Conservation (phyloP, 2,329 filamentous ascomycete species). For the Ambrosiella beaveri region DNA sequence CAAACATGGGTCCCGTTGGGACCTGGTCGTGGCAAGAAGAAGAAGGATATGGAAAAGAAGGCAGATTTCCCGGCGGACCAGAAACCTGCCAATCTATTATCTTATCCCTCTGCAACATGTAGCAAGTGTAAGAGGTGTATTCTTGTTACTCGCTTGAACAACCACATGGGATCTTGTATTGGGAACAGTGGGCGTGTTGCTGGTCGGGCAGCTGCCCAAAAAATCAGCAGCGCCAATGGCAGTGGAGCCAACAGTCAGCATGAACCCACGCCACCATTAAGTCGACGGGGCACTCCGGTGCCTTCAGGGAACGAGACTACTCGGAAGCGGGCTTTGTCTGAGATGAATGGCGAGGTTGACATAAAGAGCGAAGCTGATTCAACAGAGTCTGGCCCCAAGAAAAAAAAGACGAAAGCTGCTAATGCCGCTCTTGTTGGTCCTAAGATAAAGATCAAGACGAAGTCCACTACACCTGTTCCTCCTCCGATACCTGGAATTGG, state of each 20-base stretch:
- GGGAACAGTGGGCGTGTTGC: slow-evolving; percentile 47
- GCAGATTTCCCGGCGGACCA: slow-evolving; percentile 33
- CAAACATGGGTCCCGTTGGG: slow-evolving; percentile 62
- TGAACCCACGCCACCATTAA: slow-evolving; percentile 42
- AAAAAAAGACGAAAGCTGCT: slow-evolving; percentile 37
- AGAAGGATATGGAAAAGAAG: slow-evolving; percentile 56
- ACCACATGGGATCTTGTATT: slow-evolving; percentile 52
- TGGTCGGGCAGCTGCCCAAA: slow-evolving; percentile 43
- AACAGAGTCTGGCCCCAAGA: slow-evolving; percentile 28
- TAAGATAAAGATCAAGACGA: slow-evolving; percentile 38
- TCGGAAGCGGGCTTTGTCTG: slow-evolving; percentile 38
- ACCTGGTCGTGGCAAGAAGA: slow-evolving; percentile 57
- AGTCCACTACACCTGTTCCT: slow-evolving; percentile 18
- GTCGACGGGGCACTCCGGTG: slow-evolving; percentile 45
- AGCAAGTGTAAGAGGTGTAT: slow-evolving; percentile 51
- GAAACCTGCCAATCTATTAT: slow-evolving; percentile 42
- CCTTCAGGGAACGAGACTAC: slow-evolving; percentile 34
- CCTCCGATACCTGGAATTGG: background rate
- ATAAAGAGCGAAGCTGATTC: background rate
- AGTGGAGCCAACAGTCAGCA: slow-evolving; percentile 29
- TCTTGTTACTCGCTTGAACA: slow-evolving; percentile 46
- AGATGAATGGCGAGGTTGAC: slow-evolving; percentile 27
- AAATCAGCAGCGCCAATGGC: slow-evolving; percentile 40
- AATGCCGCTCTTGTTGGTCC: slow-evolving; percentile 15
- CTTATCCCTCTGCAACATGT: slow-evolving; percentile 48